phyloP scores from a whole-genome alignment of 2,329 filamentous ascomycete species.

The Neopestalotiopsis clavispora region DNA sequence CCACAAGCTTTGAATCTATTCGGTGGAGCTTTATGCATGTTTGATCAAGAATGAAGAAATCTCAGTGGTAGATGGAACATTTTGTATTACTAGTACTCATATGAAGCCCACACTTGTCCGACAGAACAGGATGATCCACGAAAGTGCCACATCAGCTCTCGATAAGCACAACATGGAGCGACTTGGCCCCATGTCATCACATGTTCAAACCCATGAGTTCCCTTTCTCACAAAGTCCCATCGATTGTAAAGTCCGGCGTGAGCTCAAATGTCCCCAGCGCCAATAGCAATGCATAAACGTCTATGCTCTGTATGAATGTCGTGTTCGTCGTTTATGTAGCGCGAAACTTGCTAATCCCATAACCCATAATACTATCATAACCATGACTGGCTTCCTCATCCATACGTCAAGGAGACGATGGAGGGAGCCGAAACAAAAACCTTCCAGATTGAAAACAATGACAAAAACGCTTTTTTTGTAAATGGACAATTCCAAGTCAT shows the following conservation, averaged over 20 bases:
- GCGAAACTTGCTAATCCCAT: conserved; percentile 24
- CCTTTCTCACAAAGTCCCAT: background rate
- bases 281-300: conserved; percentile 19
- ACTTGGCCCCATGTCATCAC: background rate
- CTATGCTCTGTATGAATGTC: conserved; percentile 17
- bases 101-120: background rate
- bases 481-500: conserved; percentile 34
- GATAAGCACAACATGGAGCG: background rate
- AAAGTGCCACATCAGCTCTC: conserved; percentile 9
- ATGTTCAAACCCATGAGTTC: conserved; percentile 9
- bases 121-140: conserved; percentile 10
- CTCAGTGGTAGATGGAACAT: conserved; percentile 4
- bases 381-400: conserved; percentile 15
- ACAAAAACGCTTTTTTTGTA: conserved; percentile 32
- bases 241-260: conserved; percentile 3
- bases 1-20: no score
- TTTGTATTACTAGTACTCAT: conserved; percentile 12
- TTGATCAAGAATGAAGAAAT: background rate
- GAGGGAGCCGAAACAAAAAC: conserved; percentile 30
- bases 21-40: background rate
- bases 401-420: conserved; percentile 8
- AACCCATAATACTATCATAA: conserved; percentile 19
- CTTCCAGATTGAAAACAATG: conserved; percentile 15
- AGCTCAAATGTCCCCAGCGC: conserved; percentile 9
- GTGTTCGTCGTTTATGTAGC: conserved; percentile 18